phyloP scores from a whole-genome alignment of 306 rosid genomes.

The Citrullus mucosospermus region DNA sequence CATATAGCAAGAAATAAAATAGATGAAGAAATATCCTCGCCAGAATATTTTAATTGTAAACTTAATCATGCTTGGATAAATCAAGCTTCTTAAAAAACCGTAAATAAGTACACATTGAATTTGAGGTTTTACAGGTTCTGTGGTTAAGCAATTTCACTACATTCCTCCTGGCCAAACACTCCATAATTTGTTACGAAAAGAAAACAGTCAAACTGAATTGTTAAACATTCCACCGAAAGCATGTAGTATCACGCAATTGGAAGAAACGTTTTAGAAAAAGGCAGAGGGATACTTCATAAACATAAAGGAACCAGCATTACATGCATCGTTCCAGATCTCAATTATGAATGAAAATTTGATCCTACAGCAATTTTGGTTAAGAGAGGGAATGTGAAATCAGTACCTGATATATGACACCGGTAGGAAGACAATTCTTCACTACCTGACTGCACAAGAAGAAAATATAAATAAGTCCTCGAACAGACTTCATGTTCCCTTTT shows the following conservation, averaged over 20 bases:
- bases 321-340: not conserved
- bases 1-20: not conserved
- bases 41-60: not conserved
- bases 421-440: slow-evolving; percentile 53
- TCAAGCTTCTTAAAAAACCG: not conserved
- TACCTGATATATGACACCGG: slow-evolving; percentile 71
- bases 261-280: not conserved
- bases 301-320: not conserved
- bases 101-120: not conserved
- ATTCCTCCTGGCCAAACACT: not conserved
- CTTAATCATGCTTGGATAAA: not conserved
- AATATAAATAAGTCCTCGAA: not conserved
- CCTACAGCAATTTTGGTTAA: not conserved
- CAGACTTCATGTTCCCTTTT: not conserved
- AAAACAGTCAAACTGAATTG: not conserved
- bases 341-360: not conserved
- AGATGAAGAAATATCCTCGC: not conserved
- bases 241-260: not conserved
- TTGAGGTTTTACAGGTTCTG: not conserved
- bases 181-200: not conserved
- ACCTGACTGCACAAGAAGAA: slow-evolving; percentile 57
- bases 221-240: not conserved
- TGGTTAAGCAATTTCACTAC: not conserved
- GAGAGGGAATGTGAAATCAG: not conserved
- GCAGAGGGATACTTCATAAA: not conserved